Evolutionary conservation across 2,329 filamentous ascomycete species (phyloP).

Genomic region (Coleophoma eucalyptorum): DNA sequence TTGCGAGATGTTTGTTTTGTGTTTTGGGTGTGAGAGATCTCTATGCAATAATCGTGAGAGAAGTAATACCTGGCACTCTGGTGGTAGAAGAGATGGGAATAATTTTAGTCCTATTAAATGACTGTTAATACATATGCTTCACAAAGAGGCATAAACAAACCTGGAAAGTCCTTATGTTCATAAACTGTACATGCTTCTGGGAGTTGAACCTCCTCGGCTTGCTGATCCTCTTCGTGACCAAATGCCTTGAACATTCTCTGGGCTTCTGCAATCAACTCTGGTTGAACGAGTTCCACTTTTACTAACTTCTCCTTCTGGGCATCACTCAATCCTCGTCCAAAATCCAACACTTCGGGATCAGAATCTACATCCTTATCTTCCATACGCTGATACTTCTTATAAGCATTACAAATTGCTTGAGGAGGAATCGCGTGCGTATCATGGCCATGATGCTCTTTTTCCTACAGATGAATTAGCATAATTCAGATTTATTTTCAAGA

Average conservation of each 20-base stretch:
- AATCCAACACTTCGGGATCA: constrained; percentile 25
- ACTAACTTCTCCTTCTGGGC: constrained; percentile 19
- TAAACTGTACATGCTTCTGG: constrained; percentile 21
- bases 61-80: constrained; percentile 64
- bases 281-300: constrained; percentile 15
- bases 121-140: background rate
- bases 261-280: constrained; percentile 18
- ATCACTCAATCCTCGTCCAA: constrained; percentile 21
- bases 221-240: background rate
- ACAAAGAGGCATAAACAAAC: constrained; percentile 6
- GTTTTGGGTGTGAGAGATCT: constrained; percentile 68
- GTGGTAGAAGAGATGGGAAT: constrained; percentile 70
- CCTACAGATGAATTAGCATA: constrained; percentile 1
- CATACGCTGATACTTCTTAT: constrained; percentile 27
- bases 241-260: constrained; percentile 11
- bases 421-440: constrained; percentile 29
- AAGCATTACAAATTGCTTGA: constrained; percentile 25
- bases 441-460: constrained; percentile 17
- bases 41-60: constrained; percentile 73
- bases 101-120: constrained; percentile 52
- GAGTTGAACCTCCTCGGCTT: background rate
- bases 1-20: constrained; percentile 84
- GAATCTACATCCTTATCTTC: constrained; percentile 16
- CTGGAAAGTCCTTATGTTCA: constrained; percentile 26
- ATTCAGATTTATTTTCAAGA: background rate